Percentiles rank a stretch among this genome's conserved stretches.
Evolutionary conservation across 2,329 filamentous ascomycete genomes (phyloP).

Genomic region (Fusarium anguioides): DNA sequence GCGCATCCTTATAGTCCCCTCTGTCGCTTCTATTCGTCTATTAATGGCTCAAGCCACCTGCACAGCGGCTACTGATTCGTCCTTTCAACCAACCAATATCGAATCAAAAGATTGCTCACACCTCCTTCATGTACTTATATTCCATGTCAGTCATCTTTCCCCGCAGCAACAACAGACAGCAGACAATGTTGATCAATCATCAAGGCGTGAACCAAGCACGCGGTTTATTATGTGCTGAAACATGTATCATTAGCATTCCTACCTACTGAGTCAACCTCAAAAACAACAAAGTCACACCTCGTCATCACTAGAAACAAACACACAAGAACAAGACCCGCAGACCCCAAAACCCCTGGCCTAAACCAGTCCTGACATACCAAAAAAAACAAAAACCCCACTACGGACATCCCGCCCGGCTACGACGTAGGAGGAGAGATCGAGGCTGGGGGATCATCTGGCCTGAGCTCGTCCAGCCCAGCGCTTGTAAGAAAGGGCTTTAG

Average conservation of each 20-base stretch:
- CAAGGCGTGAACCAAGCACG: constrained; percentile 22
- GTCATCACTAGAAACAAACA: not conserved
- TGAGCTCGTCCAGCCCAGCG: constrained; percentile 14
- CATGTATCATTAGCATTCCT: constrained; percentile 34
- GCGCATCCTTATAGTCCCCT: not conserved
- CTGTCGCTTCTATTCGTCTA: not conserved
- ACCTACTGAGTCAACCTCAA: constrained; percentile 1
- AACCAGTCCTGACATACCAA: constrained; percentile 23
- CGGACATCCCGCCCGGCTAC: constrained; percentile 37
- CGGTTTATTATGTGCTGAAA: constrained; percentile 32
- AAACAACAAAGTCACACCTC: not conserved
- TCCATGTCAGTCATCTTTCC: constrained; percentile 28
- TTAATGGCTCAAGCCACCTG: constrained; percentile 31
- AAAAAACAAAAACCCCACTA: constrained; percentile 32
- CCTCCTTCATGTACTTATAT: constrained; percentile 14
- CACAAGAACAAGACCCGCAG: constrained; percentile 20
- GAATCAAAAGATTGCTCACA: constrained; percentile 15
- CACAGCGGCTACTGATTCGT: constrained; percentile 22
- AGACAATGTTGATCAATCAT: not conserved
- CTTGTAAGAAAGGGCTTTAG: constrained; percentile 9
- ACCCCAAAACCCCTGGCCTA: constrained; percentile 36
- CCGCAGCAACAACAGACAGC: constrained; percentile 21
- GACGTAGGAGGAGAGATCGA: constrained; percentile 23
- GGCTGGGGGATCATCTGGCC: constrained; percentile 33
- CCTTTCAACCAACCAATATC: constrained; percentile 9